Evolutionary conservation across 257 asterid species (phyloP), one percentile per base, ranked within the genome.

Genomic region (Penstemon newberryi): DNA sequence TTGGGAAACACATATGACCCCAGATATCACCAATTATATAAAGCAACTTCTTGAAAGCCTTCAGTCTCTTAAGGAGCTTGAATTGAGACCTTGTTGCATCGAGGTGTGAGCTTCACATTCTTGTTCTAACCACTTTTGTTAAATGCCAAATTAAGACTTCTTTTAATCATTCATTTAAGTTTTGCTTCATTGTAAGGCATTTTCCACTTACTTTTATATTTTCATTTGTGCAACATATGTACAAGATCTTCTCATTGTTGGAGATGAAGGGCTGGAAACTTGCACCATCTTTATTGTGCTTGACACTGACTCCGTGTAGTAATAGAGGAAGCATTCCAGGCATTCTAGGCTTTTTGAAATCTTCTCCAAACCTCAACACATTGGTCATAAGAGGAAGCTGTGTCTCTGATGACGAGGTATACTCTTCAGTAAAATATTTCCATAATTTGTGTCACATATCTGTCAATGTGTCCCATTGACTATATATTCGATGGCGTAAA

Each of bases 301-400:
- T 73, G 78, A 38, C 8, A 13, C 47, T 49, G n/a, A 12, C 54
- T 49, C 18, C 15, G 4, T 10, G 54, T 13, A 49, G 54, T 5
- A 13, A 49, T 6, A 10, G 4, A 10, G 8, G 6, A 13, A 56
- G 62, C 61, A 54, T 69, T 39, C 37, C 71, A 38, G 61, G 63
- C 19, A 70, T 50, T 7, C 5, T 60, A 6, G 6, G 49, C 43
- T 37, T 76, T 59, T 66, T 76, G 46, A 45, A 59, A 66, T 64
- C 66, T 60, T 76, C 76, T 12, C 76, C 73, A 44, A 12, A 59
- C 36, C 60, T 70, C 8, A 33, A 70, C 66, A 70, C 25, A 6
- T 52, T 76, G 61, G 13, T 52, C 70, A 18, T 76, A 44, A 19
- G n/a, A 0, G 61, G 57, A 25, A 15, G 39, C 3, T 1, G 4